Percentiles rank a stretch among this genome's conserved stretches.
Conservation (phyloP, 1,139 yeast species). For the Pichia sp. region DNA sequence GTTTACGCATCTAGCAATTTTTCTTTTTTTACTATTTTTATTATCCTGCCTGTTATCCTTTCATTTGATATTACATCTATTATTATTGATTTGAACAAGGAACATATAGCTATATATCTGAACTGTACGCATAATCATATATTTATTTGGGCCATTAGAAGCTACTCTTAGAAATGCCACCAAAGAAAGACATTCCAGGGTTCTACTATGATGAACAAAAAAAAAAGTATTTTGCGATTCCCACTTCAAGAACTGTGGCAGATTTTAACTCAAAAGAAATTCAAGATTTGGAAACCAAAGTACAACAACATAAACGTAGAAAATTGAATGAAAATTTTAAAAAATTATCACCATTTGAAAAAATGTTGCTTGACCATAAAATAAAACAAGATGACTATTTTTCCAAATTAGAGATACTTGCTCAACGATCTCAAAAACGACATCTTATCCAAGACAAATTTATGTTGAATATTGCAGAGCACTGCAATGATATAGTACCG, state of each 20-base stretch:
- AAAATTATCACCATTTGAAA: not conserved
- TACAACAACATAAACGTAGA: not conserved
- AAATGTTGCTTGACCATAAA: not conserved
- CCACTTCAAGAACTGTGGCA: slow-evolving; percentile 1
- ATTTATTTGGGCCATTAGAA: too few species aligned
- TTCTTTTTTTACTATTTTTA: too few species aligned
- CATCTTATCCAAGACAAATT: not conserved
- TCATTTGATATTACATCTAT: too few species aligned
- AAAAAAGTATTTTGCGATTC: slow-evolving; percentile 13
- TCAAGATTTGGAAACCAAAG: not conserved
- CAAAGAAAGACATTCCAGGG: slow-evolving; percentile 11
- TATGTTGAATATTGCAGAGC: not conserved
- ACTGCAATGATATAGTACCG: not conserved
- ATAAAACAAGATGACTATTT: not conserved
- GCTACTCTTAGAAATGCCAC: slow-evolving; percentile 8
- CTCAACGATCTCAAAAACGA: not conserved
- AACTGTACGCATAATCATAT: too few species aligned
- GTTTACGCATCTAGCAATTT: too few species aligned
- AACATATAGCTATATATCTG: too few species aligned
- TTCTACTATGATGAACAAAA: slow-evolving; percentile 11
- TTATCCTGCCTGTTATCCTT: too few species aligned
- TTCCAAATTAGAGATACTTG: not conserved
- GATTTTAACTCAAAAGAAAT: slow-evolving; percentile 3
- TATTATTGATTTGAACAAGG: too few species aligned
- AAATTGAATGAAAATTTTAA: not conserved